Evolutionary conservation across 768 basidiomycete genomes (phyloP).

Genomic region (Filobasidium floriforme): DNA sequence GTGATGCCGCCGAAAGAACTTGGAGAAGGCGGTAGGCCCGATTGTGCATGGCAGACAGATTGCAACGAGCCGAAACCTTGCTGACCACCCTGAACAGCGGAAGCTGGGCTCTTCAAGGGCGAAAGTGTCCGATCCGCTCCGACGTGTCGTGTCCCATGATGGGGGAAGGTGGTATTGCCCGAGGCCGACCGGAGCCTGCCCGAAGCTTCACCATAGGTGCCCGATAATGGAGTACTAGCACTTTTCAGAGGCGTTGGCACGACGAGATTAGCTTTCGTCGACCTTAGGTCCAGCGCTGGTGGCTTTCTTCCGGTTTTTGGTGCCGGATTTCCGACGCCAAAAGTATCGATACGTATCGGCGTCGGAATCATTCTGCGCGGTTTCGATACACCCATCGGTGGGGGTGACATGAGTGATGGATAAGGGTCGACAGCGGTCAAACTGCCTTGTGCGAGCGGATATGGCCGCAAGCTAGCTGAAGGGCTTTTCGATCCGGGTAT

Average conservation of each 20-base stretch:
- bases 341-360: constrained; percentile 4
- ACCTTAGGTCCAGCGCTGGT: constrained; percentile 47
- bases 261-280: constrained; percentile 29
- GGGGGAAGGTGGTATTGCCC: neutral
- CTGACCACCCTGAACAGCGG: neutral
- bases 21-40: constrained; percentile 33
- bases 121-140: neutral
- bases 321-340: neutral
- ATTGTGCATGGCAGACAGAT: constrained; percentile 26
- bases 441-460: neutral
- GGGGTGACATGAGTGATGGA: neutral
- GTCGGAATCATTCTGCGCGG: constrained; percentile 1
- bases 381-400: neutral
- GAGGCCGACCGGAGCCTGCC: constrained; percentile 2
- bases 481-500: neutral
- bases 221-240: constrained; percentile 13
- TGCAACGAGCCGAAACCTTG: constrained; percentile 24
- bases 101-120: neutral
- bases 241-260: constrained; percentile 28
- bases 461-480: neutral
- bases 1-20: constrained; percentile 30
- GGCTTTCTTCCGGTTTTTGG: constrained; percentile 10
- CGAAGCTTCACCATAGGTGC: neutral
- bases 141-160: neutral
- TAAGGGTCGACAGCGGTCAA: neutral